Conservation (phyloP, 1,284 basidiomycete genomes). For the Microbotryum silenes-acaulis region DNA sequence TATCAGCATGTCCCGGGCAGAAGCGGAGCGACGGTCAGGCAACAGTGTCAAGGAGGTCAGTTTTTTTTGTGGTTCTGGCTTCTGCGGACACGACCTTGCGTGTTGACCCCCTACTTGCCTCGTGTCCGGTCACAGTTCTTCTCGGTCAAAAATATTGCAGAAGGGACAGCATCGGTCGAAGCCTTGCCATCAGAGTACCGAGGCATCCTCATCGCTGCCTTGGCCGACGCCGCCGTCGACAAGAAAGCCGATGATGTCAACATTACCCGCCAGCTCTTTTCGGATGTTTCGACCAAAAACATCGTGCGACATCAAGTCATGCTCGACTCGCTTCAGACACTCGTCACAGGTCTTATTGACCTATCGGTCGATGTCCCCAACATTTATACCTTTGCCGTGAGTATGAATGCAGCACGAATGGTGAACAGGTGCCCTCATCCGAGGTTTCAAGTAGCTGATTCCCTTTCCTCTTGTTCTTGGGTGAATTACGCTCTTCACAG, state of each 20-base stretch:
- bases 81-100: slow-evolving; percentile 1
- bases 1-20: slow-evolving; percentile 33
- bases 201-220: slow-evolving; percentile 60
- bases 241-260: slow-evolving; percentile 76
- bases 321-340: slow-evolving; percentile 17
- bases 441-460: background rate
- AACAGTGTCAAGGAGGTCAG: slow-evolving; percentile 43
- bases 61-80: slow-evolving; percentile 42
- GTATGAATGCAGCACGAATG: background rate
- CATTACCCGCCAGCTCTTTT: slow-evolving; percentile 40
- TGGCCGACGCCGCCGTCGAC: slow-evolving; percentile 64
- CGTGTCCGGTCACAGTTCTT: slow-evolving; percentile 29
- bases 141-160: slow-evolving; percentile 59
- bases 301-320: slow-evolving; percentile 50
- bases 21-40: slow-evolving; percentile 49
- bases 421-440: background rate
- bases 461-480: background rate
- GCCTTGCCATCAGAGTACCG: slow-evolving; percentile 59
- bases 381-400: slow-evolving; percentile 12
- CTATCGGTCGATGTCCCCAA: slow-evolving; percentile 26
- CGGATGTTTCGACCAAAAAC: slow-evolving; percentile 36
- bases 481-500: background rate
- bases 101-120: slow-evolving; percentile 10
- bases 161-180: slow-evolving; percentile 77
- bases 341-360: slow-evolving; percentile 28